A percentile compares a stretch with the other conserved stretches of the same genome.
Evolutionary conservation across 2,329 filamentous ascomycete species (phyloP).

Genomic region (Anisogramma anomala): DNA sequence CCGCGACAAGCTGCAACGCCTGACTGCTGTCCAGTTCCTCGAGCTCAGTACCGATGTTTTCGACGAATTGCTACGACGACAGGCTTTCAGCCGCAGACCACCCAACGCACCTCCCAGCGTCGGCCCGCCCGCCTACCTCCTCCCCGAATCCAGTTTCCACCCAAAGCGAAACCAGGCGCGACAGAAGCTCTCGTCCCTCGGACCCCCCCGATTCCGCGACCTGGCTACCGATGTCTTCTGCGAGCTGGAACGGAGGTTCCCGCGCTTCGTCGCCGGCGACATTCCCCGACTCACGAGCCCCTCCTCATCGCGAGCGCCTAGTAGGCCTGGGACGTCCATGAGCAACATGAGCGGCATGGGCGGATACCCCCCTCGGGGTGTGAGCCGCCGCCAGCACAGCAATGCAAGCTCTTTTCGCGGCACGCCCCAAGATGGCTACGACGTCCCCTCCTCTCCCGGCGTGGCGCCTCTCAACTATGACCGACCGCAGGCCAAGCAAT

Average conservation of each 20-base stretch:
- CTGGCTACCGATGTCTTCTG: constrained; percentile 93
- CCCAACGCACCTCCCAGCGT: constrained; percentile 38
- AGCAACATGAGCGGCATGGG: constrained; percentile 31
- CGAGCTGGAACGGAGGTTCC: constrained; percentile 83
- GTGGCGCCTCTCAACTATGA: constrained; percentile 53
- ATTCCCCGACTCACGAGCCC: constrained; percentile 59
- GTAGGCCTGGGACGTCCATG: constrained; percentile 50
- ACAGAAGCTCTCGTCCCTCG: constrained; percentile 84
- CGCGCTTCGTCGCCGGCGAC: constrained; percentile 61
- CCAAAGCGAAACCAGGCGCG: constrained; percentile 96
- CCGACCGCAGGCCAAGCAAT: constrained; percentile 73
- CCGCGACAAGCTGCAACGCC: constrained; percentile 81
- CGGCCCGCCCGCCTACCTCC: constrained; percentile 57
- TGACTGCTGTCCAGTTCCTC: constrained; percentile 88
- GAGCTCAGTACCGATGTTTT: constrained; percentile 96
- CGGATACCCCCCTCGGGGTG: constrained; percentile 37
- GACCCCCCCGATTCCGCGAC: constrained; percentile 76
- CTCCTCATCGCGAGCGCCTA: constrained; percentile 49
- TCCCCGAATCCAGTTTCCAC: constrained; percentile 83
- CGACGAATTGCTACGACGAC: constrained; percentile 82
- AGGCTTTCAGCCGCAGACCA: constrained; percentile 50
- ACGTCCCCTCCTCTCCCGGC: constrained; percentile 48
- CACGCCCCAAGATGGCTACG: constrained; percentile 31
- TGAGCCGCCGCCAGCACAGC: constrained; percentile 45
- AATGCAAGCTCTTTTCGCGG: constrained; percentile 49